Percentiles rank a stretch among this genome's conserved stretches.
These are phyloP conservation scores for Erythrophleum fordii DNA, from an alignment of 306 rosid species.

Conservation along the genomic window DNA sequence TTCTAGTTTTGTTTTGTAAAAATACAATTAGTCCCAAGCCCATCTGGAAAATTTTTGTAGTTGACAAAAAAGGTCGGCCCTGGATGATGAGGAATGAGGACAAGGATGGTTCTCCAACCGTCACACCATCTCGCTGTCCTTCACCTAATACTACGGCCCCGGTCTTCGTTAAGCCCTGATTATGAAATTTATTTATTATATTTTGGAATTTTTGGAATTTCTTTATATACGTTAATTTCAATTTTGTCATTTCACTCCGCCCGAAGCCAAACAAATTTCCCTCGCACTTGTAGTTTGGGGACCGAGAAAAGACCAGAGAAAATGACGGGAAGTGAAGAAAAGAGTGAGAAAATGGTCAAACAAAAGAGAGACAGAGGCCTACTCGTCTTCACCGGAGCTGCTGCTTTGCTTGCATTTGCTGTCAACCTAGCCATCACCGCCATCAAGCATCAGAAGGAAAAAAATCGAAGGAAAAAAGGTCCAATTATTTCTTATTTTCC, in stretches of 20 bases:
- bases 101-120: neutral
- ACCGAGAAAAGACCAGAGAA: constrained; percentile 43
- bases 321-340: constrained; percentile 64
- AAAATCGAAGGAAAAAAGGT: constrained; percentile 71
- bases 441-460: constrained; percentile 50
- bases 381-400: constrained; percentile 75
- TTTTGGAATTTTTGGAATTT: constrained; percentile 18
- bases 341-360: constrained; percentile 59
- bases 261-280: constrained; percentile 53
- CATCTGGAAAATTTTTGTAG: too few species aligned
- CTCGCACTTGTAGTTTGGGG: constrained; percentile 57
- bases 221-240: constrained; percentile 35
- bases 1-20: too few species aligned
- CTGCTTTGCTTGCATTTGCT: constrained; percentile 75
- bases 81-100: neutral
- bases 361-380: constrained; percentile 50
- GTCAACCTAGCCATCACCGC: constrained; percentile 70
- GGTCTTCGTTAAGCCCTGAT: neutral
- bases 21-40: too few species aligned
- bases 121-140: neutral
- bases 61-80: neutral
- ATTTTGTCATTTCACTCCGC: constrained; percentile 42
- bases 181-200: neutral
- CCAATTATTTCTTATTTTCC: constrained; percentile 19
- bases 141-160: neutral